Base-by-base conservation (phyloP, 495 filamentous ascomycete species). In the Annulohypoxylon bovei region DNA sequence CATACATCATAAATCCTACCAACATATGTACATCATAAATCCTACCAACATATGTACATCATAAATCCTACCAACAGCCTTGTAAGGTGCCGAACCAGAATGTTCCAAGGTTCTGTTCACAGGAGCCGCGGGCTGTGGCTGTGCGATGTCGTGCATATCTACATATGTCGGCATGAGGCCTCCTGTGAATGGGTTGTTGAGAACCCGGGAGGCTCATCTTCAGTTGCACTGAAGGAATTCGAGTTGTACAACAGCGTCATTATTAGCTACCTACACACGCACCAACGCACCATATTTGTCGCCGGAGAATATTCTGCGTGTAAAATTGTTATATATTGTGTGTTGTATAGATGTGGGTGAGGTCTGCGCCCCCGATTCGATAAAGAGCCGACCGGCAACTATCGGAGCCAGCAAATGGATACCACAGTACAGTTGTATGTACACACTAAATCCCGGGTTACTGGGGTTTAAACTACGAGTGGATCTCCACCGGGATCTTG, bases 61-160 rank as follows among this genome's bases (percentile, higher is more conserved):
- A 55, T 40, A 16, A n/a, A 69, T 59, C 6, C 5, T 28, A 60
- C 61, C 62, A 66, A 66, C 68, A 46, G 62, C 68, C 62, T 30
- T 62, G 54, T 46, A 64, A 44, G 44, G 63, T 47, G 25, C 33
- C 44, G 39, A 67, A 63, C 53, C 58, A 63, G 58, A 65, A 20
- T 54, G 1, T 52, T 56, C 28, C 52, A 65, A 20, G 47, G 1
- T 52, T 56, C 28, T n/a, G 20, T 62, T n/a, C 22, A n/a, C 6
- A 62, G 55, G 62, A 59, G 33, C 53, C n/a, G 57, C 46, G 28
- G 54, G 64, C 18, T 52, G 55, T 65, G 64, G 46, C 18, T 54
- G 11, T 39, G 57, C 11, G 18, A 68, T 72, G 70, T 62, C 30
- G 64, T 65, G 65, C 70, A 72, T 66, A 64, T 28, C 3, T 16